These are phyloP conservation scores for Fomitopsis serialis DNA, from an alignment of 768 basidiomycete genomes.

Conservation along the genomic window DNA sequence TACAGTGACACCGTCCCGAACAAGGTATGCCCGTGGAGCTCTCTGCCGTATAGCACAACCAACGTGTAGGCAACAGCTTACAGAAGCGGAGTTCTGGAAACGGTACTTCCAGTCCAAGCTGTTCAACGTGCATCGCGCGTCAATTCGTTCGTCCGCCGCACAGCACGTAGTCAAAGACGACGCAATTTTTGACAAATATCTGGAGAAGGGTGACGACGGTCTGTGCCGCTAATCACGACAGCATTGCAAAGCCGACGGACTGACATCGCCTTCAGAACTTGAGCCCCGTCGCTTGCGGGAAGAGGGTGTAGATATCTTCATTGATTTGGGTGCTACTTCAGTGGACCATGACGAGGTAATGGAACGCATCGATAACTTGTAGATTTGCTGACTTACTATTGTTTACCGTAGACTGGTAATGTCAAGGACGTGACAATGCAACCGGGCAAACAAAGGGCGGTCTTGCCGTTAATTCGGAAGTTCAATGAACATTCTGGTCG, in stretches of 20 bases:
- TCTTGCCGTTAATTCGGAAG: conserved; percentile 88
- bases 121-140: conserved; percentile 92
- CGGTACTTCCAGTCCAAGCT: conserved; percentile 95
- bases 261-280: conserved; percentile 44
- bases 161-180: conserved; percentile 88
- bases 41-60: background rate
- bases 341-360: conserved; percentile 88
- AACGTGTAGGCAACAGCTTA: conserved; percentile 48
- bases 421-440: conserved; percentile 93
- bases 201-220: conserved; percentile 97
- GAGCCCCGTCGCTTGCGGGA: conserved; percentile 69
- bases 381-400: background rate
- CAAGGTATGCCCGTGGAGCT: conserved; percentile 45
- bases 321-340: conserved; percentile 82
- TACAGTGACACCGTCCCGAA: conserved; percentile 90
- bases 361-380: background rate
- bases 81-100: conserved; percentile 92
- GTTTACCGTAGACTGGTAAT: conserved; percentile 66
- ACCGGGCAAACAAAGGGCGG: conserved; percentile 81
- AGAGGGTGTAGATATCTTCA: conserved; percentile 68
- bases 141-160: conserved; percentile 79
- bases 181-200: conserved; percentile 90
- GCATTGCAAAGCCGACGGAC: conserved; percentile 1
- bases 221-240: conserved; percentile 3
- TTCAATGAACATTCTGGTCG: conserved; percentile 98